Base-by-base conservation (phyloP, 1,284 basidiomycete species). In the Pseudozyma tsukubaensis region DNA sequence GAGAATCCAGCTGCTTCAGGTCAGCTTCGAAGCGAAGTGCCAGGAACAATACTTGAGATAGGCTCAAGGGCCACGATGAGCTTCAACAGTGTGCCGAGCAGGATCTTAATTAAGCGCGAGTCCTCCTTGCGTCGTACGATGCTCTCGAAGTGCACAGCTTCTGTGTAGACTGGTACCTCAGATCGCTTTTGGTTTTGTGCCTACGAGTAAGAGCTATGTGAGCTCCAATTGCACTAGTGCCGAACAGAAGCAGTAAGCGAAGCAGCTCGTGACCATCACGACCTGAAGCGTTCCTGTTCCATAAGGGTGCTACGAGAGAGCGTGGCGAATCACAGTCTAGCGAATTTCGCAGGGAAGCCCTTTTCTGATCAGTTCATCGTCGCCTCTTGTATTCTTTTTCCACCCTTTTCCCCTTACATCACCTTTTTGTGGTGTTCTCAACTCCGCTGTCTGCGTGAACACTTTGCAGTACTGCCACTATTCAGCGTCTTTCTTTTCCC, bases 221-320 rank as follows among this genome's bases (percentile, higher is more conserved):
- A 45, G 42, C 52, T 29, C 43, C 9, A n/a, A n/a, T 42, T 42
- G 40, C 16, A 37, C 36, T 56, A 48, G 44, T 39, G 55, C 37
- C 9, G 21, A 44, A 19, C 29, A 37, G n/a, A 40, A 32, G 13
- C 24, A 16, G 36, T 49, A 61, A 61, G 59, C 59, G 59, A 61
- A 40, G 10, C 54, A 16, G 59, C 52, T 54, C 51, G 59, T 54
- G 51, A 48, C 24, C 47, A 47, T 21, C 49, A 59, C 42, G 43
- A 51, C 36, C 19, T 48, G 14, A 47, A 61, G 59, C 59, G 52
- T 61, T 61, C 52, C 59, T 61, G 44, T 45, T n/a, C 32, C 8
- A 13, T 18, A 40, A 55, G 47, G 59, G 45, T 54, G 51, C 45
- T 44, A 44, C 5, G 18, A 19, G 43, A 19, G 50, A 51, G 54